These are phyloP conservation scores for Petunia secreta DNA, from an alignment of 257 asterid genomes.

Conservation along the genomic window DNA sequence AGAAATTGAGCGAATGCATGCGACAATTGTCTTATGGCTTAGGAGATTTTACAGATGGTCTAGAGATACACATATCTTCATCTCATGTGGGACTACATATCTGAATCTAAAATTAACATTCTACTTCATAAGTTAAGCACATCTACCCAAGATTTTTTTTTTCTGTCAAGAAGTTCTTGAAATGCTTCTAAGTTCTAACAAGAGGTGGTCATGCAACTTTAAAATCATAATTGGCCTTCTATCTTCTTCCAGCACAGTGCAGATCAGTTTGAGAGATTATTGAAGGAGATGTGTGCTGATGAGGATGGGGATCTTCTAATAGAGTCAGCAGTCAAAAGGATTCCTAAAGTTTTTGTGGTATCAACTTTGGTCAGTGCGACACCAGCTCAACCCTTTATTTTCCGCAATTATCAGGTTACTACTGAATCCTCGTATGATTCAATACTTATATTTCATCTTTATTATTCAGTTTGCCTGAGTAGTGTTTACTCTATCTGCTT, in stretches of 20 bases:
- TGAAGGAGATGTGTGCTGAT: conserved; percentile 93
- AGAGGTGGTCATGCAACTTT: conserved; percentile 27
- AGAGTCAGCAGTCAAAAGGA: conserved; percentile 88
- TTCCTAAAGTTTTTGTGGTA: conserved; percentile 95
- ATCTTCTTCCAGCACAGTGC: conserved; percentile 94
- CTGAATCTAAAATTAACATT: background rate
- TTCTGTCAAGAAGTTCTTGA: background rate
- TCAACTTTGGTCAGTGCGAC: conserved; percentile 91
- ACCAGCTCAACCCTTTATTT: conserved; percentile 99
- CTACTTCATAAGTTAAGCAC: background rate
- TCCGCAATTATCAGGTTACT: conserved; percentile 96
- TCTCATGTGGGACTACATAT: conserved; percentile 4
- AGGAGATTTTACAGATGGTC: background rate
- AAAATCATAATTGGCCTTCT: conserved; percentile 36
- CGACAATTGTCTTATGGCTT: background rate
- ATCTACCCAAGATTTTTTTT: background rate
- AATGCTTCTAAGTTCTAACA: conserved; percentile 22
- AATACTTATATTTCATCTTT: conserved; percentile 16
- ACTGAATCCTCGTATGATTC: conserved; percentile 17
- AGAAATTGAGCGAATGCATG: background rate
- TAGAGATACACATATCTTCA: background rate
- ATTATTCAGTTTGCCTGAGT: background rate
- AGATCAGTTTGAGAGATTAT: conserved; percentile 92
- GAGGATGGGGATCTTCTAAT: conserved; percentile 98
- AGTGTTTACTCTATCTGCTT: conserved; percentile 13